Conservation (phyloP, 2,329 filamentous ascomycete genomes). For the Fusarium udum region DNA sequence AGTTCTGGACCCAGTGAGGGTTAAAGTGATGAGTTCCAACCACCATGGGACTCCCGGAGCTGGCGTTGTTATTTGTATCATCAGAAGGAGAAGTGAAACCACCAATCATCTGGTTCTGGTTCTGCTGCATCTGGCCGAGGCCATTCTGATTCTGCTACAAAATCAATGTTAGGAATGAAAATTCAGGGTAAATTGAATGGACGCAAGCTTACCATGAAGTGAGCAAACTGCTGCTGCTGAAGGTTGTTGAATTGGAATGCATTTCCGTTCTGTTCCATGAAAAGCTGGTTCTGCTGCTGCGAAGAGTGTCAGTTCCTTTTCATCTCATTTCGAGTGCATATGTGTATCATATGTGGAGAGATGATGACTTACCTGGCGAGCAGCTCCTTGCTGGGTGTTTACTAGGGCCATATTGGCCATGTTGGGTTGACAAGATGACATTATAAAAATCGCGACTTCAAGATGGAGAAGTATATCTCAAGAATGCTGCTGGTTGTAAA, state of each 20-base stretch:
- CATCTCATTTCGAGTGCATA: background rate
- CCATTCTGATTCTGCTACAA: background rate
- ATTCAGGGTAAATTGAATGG: too few relatives aligned
- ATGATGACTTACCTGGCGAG: slow-evolving; percentile 2
- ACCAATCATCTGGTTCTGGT: background rate
- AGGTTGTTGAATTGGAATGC: background rate
- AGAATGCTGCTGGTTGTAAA: background rate
- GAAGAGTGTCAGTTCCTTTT: slow-evolving; percentile 7
- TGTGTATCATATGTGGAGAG: background rate
- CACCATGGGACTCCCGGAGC: background rate
- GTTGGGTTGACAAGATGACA: slow-evolving; percentile 3
- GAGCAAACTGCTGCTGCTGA: background rate
- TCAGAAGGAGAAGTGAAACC: background rate
- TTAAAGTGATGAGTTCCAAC: background rate
- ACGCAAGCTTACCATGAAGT: background rate
- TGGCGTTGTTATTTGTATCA: background rate
- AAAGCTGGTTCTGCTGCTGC: background rate
- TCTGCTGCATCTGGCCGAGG: background rate
- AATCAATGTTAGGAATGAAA: background rate
- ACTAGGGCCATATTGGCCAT: background rate
- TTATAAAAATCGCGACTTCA: background rate
- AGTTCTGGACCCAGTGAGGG: background rate
- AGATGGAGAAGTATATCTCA: background rate
- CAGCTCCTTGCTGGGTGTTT: background rate
- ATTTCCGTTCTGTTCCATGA: background rate